Conservation (phyloP, 2,329 filamentous ascomycete species). For the Polychaeton citri region DNA sequence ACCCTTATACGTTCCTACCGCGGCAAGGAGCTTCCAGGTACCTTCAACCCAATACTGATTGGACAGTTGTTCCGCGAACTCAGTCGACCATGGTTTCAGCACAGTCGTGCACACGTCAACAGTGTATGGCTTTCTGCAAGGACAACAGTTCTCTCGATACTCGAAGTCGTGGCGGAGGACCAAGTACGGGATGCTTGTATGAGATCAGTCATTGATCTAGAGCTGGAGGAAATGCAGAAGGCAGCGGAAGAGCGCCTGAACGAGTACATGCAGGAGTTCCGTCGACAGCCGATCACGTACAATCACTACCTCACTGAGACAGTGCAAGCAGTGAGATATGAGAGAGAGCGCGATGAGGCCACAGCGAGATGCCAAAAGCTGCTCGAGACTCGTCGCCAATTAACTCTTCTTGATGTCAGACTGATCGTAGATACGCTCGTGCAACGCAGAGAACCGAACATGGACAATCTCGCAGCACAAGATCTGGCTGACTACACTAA, state of each 20-base stretch:
- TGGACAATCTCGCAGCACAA: slow-evolving; percentile 4
- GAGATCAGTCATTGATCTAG: background rate
- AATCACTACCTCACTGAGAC: slow-evolving; percentile 3
- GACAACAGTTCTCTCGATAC: slow-evolving; percentile 1
- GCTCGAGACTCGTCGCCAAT: background rate
- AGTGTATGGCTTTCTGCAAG: slow-evolving; percentile 1
- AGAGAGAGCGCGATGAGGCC: background rate
- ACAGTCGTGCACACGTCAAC: slow-evolving; percentile 22
- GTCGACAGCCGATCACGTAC: slow-evolving; percentile 4
- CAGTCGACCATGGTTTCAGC: slow-evolving; percentile 37
- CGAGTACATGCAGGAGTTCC: background rate
- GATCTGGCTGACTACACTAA: slow-evolving; percentile 3
- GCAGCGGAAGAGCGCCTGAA: background rate
- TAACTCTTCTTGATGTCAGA: background rate
- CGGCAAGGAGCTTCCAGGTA: slow-evolving; percentile 44
- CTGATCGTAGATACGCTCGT: background rate
- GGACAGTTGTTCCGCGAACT: slow-evolving; percentile 47
- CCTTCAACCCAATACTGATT: slow-evolving; percentile 45
- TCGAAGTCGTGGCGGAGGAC: background rate
- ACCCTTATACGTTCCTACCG: slow-evolving; percentile 15
- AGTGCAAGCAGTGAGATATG: slow-evolving; percentile 1
- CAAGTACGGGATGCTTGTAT: background rate
- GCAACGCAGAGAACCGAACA: slow-evolving; percentile 1
- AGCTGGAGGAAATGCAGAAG: background rate
- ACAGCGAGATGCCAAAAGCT: background rate